A percentile compares a stretch with the other conserved stretches of the same genome.
These are phyloP conservation scores for Hanseniaspora lachancei DNA, from an alignment of 805 yeast genomes.

Conservation along the genomic window DNA sequence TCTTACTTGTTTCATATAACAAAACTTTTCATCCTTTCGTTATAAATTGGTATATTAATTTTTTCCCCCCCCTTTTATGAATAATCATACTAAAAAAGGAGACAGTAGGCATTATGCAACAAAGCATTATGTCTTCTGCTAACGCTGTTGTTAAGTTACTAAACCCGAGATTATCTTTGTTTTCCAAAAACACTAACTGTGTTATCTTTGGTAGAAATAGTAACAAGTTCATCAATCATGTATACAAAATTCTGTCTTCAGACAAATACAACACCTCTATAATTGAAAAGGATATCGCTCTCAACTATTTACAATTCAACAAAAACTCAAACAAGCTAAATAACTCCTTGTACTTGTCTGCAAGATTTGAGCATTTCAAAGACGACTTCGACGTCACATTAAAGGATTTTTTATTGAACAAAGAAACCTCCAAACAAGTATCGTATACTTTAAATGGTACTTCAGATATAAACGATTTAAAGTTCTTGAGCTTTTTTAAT, in stretches of 20 bases:
- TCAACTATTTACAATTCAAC: slow-evolving; percentile 9
- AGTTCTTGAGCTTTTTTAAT: slow-evolving; percentile 30
- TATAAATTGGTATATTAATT: too few species aligned
- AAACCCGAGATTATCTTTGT: background rate
- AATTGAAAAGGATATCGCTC: background rate
- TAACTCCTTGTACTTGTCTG: slow-evolving; percentile 59
- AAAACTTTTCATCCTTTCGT: too few species aligned
- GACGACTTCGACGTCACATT: slow-evolving; percentile 56
- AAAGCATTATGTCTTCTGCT: background rate
- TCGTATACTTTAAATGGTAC: background rate
- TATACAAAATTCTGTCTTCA: background rate
- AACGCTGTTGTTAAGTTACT: background rate
- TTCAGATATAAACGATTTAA: slow-evolving; percentile 17
- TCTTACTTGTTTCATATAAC: too few species aligned
- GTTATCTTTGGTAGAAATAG: slow-evolving; percentile 5
- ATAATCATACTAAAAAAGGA: background rate
- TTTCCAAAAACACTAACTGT: background rate
- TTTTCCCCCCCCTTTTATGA: too few species aligned
- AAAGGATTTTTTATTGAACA: background rate
- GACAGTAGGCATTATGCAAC: background rate
- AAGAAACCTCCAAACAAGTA: slow-evolving; percentile 2
- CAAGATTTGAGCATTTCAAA: slow-evolving; percentile 76
- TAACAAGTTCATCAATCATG: background rate
- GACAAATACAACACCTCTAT: background rate
- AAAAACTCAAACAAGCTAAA: slow-evolving; percentile 4